A percentile compares a stretch with the other conserved stretches of the same genome.
These are phyloP conservation scores for Lentinula sp. DNA, from an alignment of 768 basidiomycete species.

Conservation along the genomic window DNA sequence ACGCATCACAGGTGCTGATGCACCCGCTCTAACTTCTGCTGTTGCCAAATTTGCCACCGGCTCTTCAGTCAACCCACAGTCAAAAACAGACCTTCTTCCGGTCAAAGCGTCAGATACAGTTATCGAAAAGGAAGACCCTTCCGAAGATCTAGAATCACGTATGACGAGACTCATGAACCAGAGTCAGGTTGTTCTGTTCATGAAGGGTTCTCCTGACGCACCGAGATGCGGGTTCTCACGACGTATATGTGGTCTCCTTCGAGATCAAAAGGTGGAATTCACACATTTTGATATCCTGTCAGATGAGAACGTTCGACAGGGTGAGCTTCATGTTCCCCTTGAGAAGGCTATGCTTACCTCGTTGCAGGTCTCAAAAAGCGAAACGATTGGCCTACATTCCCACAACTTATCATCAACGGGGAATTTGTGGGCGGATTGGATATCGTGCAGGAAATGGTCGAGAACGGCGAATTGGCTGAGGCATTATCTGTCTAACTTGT, in stretches of 20 bases:
- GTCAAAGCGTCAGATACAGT: constrained; percentile 13
- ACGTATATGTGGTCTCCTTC: constrained; percentile 63
- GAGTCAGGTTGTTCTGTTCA: constrained; percentile 77
- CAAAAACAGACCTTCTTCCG: constrained; percentile 39
- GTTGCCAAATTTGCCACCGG: constrained; percentile 52
- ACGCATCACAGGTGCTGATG: constrained; percentile 78
- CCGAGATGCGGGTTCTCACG: constrained; percentile 86
- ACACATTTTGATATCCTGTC: constrained; percentile 77
- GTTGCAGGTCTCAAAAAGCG: constrained; percentile 58
- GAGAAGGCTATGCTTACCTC: neutral
- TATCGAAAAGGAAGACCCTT: constrained; percentile 7
- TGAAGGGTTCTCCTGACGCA: constrained; percentile 77
- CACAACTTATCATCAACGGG: constrained; percentile 81
- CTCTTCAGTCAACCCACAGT: constrained; percentile 32
- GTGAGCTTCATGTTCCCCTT: constrained; percentile 27
- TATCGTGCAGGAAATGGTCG: constrained; percentile 83
- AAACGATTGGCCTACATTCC: constrained; percentile 90
- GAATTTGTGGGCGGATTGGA: constrained; percentile 96
- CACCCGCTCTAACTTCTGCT: constrained; percentile 49
- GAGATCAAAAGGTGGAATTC: constrained; percentile 59
- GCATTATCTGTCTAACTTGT: constrained; percentile 17
- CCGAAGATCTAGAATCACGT: constrained; percentile 53
- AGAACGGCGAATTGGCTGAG: constrained; percentile 70
- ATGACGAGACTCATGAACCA: constrained; percentile 72
- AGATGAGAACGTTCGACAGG: constrained; percentile 79